Percentiles rank a stretch among this genome's conserved stretches.
Conservation (phyloP, 257 asterid genomes). For the Capsicum rhomboideum region DNA sequence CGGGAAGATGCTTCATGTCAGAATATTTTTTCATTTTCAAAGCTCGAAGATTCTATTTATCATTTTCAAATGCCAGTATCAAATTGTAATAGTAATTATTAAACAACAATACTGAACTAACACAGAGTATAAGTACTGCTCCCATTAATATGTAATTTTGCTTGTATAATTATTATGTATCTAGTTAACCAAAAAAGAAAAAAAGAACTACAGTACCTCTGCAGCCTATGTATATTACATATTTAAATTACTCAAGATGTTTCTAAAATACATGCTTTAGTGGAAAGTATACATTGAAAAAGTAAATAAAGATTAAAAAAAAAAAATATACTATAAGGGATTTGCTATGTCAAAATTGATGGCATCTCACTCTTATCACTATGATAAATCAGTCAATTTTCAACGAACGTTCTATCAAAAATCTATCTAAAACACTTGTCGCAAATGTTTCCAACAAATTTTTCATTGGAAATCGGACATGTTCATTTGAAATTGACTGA, state of each 20-base stretch:
- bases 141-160: too few relatives aligned
- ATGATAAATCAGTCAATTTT: neutral
- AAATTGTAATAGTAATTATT: too few relatives aligned
- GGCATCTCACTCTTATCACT: neutral
- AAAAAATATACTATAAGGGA: neutral
- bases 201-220: neutral
- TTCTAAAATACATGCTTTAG: neutral
- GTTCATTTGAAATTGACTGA: neutral
- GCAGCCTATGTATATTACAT: neutral
- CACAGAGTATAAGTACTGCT: too few relatives aligned
- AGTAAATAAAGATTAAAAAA: neutral
- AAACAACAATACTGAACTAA: too few relatives aligned
- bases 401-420: neutral
- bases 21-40: too few relatives aligned
- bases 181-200: too few relatives aligned
- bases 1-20: too few relatives aligned
- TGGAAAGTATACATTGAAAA: neutral
- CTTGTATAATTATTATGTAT: too few relatives aligned
- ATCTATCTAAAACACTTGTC: neutral
- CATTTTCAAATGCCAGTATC: too few relatives aligned
- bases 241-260: neutral
- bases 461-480: too few relatives aligned
- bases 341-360: neutral
- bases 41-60: too few relatives aligned
- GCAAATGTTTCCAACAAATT: too few relatives aligned